Conservation (phyloP, 768 basidiomycete species). For the Russula sp. region DNA sequence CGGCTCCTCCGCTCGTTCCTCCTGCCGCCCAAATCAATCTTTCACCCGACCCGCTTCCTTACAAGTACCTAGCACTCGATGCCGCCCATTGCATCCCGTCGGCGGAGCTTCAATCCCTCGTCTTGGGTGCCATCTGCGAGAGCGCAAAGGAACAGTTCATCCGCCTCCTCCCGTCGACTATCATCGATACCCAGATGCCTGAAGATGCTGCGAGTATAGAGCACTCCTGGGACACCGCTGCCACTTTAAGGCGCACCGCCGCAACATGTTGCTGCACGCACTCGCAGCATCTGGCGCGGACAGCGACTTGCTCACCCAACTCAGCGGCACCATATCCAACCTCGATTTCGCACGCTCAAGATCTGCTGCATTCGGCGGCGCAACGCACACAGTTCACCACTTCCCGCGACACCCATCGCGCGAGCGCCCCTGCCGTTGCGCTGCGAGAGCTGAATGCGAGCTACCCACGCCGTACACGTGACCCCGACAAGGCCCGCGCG, state of each 20-base stretch:
- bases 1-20: too few species aligned
- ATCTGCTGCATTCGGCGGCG: conserved; percentile 52
- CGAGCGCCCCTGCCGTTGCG: conserved; percentile 70
- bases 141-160: conserved; percentile 24
- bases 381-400: conserved; percentile 59
- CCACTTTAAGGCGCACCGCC: conserved; percentile 23
- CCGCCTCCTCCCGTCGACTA: conserved; percentile 18
- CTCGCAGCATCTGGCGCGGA: conserved; percentile 24
- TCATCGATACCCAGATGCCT: conserved; percentile 5
- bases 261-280: conserved; percentile 20
- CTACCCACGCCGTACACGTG: conserved; percentile 57
- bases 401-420: conserved; percentile 59
- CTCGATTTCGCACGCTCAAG: conserved; percentile 30
- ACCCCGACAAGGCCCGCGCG: conserved; percentile 44
- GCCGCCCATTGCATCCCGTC: conserved; percentile 25
- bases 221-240: conserved; percentile 17
- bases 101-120: conserved; percentile 22
- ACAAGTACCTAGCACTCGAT: conserved; percentile 22
- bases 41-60: too few species aligned
- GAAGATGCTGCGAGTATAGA: conserved; percentile 10
- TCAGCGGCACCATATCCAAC: conserved; percentile 12
- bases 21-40: too few species aligned
- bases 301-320: conserved; percentile 16
- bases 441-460: conserved; percentile 74
- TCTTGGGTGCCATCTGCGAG: conserved; percentile 24